Base-by-base conservation (phyloP, 164 flowering plant genomes). In the Vitis rotundifolia region DNA sequence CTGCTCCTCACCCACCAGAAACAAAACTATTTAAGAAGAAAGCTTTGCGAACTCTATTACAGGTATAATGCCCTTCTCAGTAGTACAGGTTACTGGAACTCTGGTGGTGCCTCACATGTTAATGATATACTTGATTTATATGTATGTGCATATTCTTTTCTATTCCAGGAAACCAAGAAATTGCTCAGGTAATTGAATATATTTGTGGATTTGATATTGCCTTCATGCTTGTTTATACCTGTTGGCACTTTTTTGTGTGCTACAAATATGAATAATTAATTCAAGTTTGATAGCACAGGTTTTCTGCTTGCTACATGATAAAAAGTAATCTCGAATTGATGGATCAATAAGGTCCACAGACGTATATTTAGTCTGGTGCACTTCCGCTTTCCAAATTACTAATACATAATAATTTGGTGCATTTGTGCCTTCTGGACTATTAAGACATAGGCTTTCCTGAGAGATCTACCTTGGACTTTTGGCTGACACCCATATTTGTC, bases 31-130 rank as follows among this genome's bases (percentile, higher is more conserved):
- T 90, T 78, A 89, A 89, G 84, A 86, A 86, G 57, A 95, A 85
- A 74, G 98, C 99, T 28, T 73, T 95, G 85, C 91, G 82, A 52
- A 95, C 98, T 67, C 76, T 71, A 26, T 79, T 95, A 68, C 85
- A 91, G 98, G 99, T 94, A 76, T 22, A 31, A 29, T 67, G 61
- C 10, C 18, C 51, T 63, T 49, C 9, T 49, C 31, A 22, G 50
- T 22, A 18, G 18, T 49, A 47, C 3, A 19, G 19, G 31, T 19
- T 15, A 11, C 31, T 28, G 64, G 31, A 15, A 29, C 49, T 14
- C 14, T 4, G 3, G n/a, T 61, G 48, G 31, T 15, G 14, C 64
- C 44, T 15, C 14, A 44, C 28, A 47, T 47, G 28, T 49, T 31
- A 29, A 31, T 53, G n/a, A 53, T 53, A n/a, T 7, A 14, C 5